Conservation (phyloP, 495 filamentous ascomycete species). For the Cercophora samala region DNA sequence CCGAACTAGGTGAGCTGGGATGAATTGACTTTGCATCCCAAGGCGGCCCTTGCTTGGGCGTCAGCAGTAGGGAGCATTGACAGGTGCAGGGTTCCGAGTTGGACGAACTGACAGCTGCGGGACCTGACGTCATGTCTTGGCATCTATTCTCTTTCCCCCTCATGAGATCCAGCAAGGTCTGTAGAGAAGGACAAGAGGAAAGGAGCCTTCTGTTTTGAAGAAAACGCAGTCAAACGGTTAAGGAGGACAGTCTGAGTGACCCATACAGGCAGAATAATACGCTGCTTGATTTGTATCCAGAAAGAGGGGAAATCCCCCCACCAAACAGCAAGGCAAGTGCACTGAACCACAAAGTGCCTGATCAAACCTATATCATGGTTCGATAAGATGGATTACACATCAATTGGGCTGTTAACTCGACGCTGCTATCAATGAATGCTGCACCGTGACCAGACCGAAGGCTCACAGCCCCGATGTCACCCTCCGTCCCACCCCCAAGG, state of each 20-base stretch:
- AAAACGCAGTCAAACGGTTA: no score
- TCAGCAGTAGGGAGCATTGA: background rate
- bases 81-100: background rate
- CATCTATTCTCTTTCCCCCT: background rate
- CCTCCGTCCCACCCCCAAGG: background rate
- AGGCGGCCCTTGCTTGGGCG: background rate
- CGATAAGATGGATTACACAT: no score
- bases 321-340: background rate
- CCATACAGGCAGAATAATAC: no score
- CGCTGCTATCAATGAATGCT: no score
- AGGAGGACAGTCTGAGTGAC: no score
- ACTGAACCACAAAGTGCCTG: no score
- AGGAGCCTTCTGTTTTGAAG: no score
- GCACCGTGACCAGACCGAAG: background rate
- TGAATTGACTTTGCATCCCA: slow-evolving; percentile 3
- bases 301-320: background rate
- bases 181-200: background rate
- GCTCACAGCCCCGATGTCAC: background rate
- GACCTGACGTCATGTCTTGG: background rate
- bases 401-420: no score
- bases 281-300: no score
- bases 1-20: background rate
- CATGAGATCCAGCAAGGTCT: background rate
- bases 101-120: background rate
- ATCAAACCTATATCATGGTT: no score